phyloP scores from a whole-genome alignment of 257 asterid species.

The Fraxinus anomala region DNA sequence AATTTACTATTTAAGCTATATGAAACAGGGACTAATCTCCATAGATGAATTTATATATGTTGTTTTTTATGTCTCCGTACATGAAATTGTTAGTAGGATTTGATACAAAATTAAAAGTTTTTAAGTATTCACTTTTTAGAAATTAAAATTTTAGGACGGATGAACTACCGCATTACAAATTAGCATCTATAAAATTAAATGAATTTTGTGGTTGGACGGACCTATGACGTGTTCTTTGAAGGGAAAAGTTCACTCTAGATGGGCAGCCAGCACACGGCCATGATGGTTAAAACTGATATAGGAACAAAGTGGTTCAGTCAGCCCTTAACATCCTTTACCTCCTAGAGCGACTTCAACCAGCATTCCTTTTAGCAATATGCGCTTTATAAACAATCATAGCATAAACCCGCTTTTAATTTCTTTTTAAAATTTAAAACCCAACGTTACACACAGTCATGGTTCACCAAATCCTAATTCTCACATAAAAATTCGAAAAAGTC shows the following conservation, averaged over 20 bases:
- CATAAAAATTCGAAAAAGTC: conserved; percentile 23
- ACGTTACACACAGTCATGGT: background rate
- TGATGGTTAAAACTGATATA: background rate
- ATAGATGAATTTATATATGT: no score
- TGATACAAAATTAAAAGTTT: no score
- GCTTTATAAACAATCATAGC: background rate
- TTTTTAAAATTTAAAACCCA: background rate
- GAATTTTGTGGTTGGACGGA: no score
- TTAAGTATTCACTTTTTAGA: no score
- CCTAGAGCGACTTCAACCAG: conserved; percentile 23
- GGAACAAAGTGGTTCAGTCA: conserved; percentile 36
- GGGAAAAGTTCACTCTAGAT: background rate
- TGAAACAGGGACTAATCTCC: no score
- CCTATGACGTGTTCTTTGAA: no score
- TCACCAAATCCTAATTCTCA: background rate
- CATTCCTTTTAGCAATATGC: conserved; percentile 9
- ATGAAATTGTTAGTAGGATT: no score
- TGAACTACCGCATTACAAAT: no score
- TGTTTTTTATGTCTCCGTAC: no score
- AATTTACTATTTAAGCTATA: no score
- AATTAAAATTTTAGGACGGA: no score
- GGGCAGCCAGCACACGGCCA: background rate
- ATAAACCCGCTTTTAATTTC: background rate
- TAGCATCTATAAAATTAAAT: no score
- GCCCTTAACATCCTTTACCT: conserved; percentile 17